phyloP scores from a whole-genome alignment of 805 yeast species.

The Sugiyamaella lignohabitans region DNA sequence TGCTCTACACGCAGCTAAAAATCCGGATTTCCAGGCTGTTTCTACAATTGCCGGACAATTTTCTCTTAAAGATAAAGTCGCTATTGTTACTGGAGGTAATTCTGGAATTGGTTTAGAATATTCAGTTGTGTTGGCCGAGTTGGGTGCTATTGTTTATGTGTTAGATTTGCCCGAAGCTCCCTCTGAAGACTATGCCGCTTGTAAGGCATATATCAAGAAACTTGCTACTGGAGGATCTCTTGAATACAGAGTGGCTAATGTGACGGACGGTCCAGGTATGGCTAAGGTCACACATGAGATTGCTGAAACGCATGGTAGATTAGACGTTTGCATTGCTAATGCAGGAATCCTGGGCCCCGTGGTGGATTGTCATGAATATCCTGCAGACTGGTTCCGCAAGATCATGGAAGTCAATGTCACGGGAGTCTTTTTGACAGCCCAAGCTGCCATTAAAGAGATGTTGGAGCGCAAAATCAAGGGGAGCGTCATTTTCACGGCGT shows the following conservation, averaged over 20 bases:
- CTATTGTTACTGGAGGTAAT: constrained; percentile 41
- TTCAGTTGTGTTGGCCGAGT: constrained; percentile 38
- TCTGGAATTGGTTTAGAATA: constrained; percentile 41
- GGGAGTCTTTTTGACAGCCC: constrained; percentile 66
- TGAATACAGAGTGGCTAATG: constrained; percentile 41
- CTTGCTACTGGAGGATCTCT: constrained; percentile 31
- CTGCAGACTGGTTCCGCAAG: constrained; percentile 53
- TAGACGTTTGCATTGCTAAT: constrained; percentile 65
- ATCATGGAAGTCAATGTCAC: constrained; percentile 63
- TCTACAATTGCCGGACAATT: constrained; percentile 33
- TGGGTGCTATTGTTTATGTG: constrained; percentile 39
- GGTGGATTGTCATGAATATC: constrained; percentile 48
- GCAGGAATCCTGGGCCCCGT: constrained; percentile 51
- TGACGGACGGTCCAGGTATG: constrained; percentile 39
- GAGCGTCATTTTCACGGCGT: constrained; percentile 65
- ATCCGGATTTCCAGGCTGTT: constrained; percentile 21
- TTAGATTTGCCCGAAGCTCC: constrained; percentile 26
- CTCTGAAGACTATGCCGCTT: constrained; percentile 23
- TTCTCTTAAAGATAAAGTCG: constrained; percentile 39
- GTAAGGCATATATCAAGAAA: constrained; percentile 22
- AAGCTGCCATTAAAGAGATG: constrained; percentile 54
- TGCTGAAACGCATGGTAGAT: constrained; percentile 43
- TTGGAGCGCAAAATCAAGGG: constrained; percentile 57
- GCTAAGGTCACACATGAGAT: constrained; percentile 41
- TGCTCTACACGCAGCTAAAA: constrained; percentile 23